Conservation (phyloP, 805 yeast genomes). For the Candida yuanshanica region DNA sequence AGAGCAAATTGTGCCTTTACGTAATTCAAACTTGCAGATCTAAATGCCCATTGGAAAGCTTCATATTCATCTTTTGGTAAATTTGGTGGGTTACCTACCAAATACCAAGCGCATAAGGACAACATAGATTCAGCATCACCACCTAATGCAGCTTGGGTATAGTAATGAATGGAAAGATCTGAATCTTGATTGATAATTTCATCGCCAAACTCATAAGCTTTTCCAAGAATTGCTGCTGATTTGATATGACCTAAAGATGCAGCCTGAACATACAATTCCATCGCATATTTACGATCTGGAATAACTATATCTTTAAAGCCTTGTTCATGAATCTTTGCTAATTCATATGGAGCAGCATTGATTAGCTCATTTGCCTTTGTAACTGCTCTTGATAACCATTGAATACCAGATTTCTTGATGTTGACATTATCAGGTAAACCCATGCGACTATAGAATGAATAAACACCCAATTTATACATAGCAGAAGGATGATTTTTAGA, state of each 20-base stretch:
- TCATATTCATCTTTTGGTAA: constrained; percentile 73
- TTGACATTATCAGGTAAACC: constrained; percentile 65
- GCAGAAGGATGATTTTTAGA: constrained; percentile 94
- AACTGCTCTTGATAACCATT: constrained; percentile 87
- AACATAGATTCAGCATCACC: constrained; percentile 90
- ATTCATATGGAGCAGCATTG: constrained; percentile 91
- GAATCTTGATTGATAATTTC: constrained; percentile 68
- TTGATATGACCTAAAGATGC: constrained; percentile 84
- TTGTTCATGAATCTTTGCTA: constrained; percentile 74
- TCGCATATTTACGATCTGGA: constrained; percentile 76
- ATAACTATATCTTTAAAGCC: constrained; percentile 88
- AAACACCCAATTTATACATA: constrained; percentile 86
- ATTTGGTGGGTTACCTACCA: constrained; percentile 84
- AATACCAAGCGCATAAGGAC: constrained; percentile 94
- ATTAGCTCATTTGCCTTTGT: constrained; percentile 78
- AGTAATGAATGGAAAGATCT: constrained; percentile 83
- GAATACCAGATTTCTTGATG: constrained; percentile 80
- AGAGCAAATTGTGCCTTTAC: constrained; percentile 83
- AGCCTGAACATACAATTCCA: constrained; percentile 79
- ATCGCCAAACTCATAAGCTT: constrained; percentile 73
- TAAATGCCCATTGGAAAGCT: constrained; percentile 90
- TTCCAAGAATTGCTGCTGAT: constrained; percentile 75
- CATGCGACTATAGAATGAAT: constrained; percentile 79
- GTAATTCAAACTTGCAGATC: constrained; percentile 71
- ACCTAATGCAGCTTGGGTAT: constrained; percentile 81